phyloP scores from a whole-genome alignment of 805 yeast genomes.

The Candida argentea region DNA sequence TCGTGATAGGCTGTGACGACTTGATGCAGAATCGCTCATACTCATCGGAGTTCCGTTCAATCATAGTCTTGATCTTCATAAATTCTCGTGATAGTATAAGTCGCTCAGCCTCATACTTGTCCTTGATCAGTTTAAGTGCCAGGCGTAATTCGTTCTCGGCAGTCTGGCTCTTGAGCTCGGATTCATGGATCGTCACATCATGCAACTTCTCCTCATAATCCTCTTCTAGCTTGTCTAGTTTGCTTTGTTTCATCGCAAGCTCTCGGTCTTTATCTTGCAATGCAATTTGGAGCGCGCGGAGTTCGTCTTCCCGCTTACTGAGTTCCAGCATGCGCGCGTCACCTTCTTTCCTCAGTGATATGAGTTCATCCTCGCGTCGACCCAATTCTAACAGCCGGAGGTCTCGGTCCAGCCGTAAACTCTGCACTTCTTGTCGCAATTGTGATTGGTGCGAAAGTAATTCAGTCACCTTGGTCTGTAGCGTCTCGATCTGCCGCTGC shows the following conservation, averaged over 20 bases:
- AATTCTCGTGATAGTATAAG: constrained; percentile 5
- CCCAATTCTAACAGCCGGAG: not conserved
- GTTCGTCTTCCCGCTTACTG: no score
- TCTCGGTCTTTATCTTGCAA: constrained; percentile 1
- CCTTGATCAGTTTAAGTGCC: constrained; percentile 5
- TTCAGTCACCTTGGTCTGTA: no score
- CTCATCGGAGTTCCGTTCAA: constrained; percentile 5
- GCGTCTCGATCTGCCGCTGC: no score
- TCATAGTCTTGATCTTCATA: constrained; percentile 4
- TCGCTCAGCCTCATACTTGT: constrained; percentile 3
- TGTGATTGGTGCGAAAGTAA: no score
- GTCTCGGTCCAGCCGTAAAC: not conserved
- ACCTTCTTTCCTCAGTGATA: no score
- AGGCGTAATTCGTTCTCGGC: constrained; percentile 3
- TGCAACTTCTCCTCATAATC: constrained; percentile 4
- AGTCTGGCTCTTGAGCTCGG: constrained; percentile 2
- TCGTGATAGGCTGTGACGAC: not conserved
- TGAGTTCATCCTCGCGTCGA: no score
- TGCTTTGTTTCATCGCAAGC: not conserved
- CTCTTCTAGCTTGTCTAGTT: constrained; percentile 1
- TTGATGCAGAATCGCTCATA: constrained; percentile 4
- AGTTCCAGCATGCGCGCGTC: no score
- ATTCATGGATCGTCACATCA: constrained; percentile 5
- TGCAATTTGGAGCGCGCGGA: not conserved
- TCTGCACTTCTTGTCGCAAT: no score